These are phyloP conservation scores for Tetragonia tetragonoides DNA, from an alignment of 148 eudicot genomes.

Conservation along the genomic window DNA sequence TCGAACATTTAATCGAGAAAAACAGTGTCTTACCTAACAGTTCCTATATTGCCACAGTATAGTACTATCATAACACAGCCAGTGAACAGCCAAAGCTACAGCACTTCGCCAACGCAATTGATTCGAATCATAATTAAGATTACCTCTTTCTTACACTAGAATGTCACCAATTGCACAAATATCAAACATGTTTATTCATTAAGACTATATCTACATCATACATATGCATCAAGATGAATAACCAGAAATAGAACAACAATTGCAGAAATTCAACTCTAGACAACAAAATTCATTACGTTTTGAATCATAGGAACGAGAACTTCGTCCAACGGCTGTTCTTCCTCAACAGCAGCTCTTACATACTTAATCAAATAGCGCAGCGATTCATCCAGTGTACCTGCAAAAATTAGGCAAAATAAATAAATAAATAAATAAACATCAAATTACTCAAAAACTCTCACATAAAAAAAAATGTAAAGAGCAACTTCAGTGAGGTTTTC, in stretches of 20 bases:
- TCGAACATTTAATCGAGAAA: not conserved
- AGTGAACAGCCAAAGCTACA: not conserved
- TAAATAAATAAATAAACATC: not conserved
- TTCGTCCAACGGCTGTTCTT: conserved; percentile 50
- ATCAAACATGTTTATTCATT: not conserved
- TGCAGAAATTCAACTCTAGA: not conserved
- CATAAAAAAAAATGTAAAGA: not conserved
- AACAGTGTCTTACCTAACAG: not conserved
- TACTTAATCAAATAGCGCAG: conserved; percentile 55
- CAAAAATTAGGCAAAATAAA: not conserved
- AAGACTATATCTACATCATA: not conserved
- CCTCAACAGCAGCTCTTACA: conserved; percentile 52
- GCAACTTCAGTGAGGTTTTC: not conserved
- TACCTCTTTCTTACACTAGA: not conserved
- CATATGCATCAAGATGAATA: not conserved
- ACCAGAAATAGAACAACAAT: not conserved
- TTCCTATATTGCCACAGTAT: not conserved
- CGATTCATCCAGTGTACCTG: conserved; percentile 72
- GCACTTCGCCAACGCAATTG: not conserved
- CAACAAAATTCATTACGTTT: conserved; percentile 39
- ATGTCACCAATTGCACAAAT: not conserved
- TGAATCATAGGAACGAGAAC: conserved; percentile 67
- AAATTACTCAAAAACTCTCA: not conserved
- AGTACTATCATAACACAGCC: not conserved
- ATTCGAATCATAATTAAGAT: not conserved